Conservation (phyloP, 2,329 filamentous ascomycete species). For the Nannizzia gypsea region DNA sequence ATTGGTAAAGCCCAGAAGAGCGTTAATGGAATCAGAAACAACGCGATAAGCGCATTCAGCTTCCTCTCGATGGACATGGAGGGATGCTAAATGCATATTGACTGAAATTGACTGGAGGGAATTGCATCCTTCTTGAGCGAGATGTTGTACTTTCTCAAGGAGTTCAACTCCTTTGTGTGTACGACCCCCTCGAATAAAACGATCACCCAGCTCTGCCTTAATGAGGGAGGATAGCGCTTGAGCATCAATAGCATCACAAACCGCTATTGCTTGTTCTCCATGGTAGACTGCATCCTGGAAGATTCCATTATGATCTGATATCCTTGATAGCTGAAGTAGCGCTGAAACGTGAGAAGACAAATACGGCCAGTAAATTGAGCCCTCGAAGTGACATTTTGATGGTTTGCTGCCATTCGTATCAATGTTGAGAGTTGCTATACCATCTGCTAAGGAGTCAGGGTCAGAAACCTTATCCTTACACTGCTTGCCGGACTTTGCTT, state of each 20-base stretch:
- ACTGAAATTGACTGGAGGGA: slow-evolving; percentile 43
- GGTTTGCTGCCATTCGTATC: slow-evolving; percentile 21
- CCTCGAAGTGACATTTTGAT: slow-evolving; percentile 34
- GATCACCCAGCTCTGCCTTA: slow-evolving; percentile 36
- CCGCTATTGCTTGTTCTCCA: slow-evolving; percentile 67
- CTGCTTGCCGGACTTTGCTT: slow-evolving; percentile 25
- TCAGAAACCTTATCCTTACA: slow-evolving; percentile 18
- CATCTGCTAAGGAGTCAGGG: slow-evolving; percentile 28
- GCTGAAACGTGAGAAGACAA: slow-evolving; percentile 61
- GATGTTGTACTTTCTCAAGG: slow-evolving; percentile 45
- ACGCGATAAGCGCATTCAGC: slow-evolving; percentile 35
- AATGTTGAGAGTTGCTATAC: slow-evolving; percentile 30
- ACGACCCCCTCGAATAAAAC: slow-evolving; percentile 40
- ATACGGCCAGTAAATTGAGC: slow-evolving; percentile 67
- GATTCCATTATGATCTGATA: slow-evolving; percentile 75
- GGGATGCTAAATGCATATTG: slow-evolving; percentile 32
- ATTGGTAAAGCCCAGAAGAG: slow-evolving; percentile 21
- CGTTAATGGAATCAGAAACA: slow-evolving; percentile 39
- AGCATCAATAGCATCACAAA: slow-evolving; percentile 58
- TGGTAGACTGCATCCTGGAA: slow-evolving; percentile 83
- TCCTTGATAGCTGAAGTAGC: slow-evolving; percentile 59
- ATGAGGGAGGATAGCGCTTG: slow-evolving; percentile 41
- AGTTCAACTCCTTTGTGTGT: slow-evolving; percentile 43
- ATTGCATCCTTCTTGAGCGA: slow-evolving; percentile 40
- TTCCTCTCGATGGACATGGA: slow-evolving; percentile 36